Evolutionary conservation across 2,329 filamentous ascomycete species (phyloP), one percentile per base, ranked within the genome.

Genomic region (Neonectria magnoliae): DNA sequence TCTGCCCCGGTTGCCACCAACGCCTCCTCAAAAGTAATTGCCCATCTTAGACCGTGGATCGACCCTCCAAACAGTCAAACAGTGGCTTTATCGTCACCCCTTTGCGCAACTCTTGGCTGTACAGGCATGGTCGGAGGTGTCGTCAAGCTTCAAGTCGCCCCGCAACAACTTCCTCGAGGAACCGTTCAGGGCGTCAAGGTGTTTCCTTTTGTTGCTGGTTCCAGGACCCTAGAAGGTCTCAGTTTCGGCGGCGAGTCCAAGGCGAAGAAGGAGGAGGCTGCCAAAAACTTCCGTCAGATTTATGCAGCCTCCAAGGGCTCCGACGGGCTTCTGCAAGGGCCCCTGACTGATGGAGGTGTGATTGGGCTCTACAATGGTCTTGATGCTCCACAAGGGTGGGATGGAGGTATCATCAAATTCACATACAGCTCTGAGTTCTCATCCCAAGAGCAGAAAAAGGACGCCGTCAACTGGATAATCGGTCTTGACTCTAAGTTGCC

Each of bases 221-320:
- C 84, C 4, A 90, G 88, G 70, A 80, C 84, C 42, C 86, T 84
- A 38, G 85, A 90, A 50, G 91, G 91, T 0, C 83, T 98, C 22
- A 93, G 90, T 72, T 97, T 98, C 75, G 95, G 95, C 5, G 93
- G 94, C 14, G 93, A 97, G 71, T 92, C 93, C 0, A 93, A 93
- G 71, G 87, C 91, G 6, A 93, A 96, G 70, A 90, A 90, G 57
- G 93, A 97, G 74, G 93, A 94, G 70, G 89, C 90, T 3, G 83
- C 88, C 14, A 91, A 91, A 73, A 88, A 88, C 47, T 89, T 97
- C 66, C 88, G 88, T 67, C 86, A 90, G 11, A 86, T 93, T 3
- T 96, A 96, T 71, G 87, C 88, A 20, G 85, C 83, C 31, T 76
- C 82, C 31, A 85, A 83, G 41, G 82, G 77, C 10, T 76, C 81